Evolutionary conservation across 352 stramenopile genomes (phyloP).

Genomic region (Halophytophthora batemanensis): DNA sequence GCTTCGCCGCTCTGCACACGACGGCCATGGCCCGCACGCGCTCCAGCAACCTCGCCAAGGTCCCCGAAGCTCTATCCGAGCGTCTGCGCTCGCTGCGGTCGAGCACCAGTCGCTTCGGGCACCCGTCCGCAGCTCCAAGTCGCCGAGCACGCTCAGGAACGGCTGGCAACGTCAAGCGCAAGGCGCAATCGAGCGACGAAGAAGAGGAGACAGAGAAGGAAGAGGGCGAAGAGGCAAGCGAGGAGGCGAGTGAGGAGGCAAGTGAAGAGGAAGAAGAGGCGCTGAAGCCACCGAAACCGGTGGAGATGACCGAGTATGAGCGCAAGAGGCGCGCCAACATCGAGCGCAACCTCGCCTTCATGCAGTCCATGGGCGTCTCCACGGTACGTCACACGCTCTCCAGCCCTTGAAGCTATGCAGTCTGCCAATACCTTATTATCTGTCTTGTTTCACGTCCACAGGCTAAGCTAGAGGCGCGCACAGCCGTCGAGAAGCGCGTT

Average conservation of each 20-base stretch:
- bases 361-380: slow-evolving; percentile 79
- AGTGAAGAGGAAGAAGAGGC: slow-evolving; percentile 9
- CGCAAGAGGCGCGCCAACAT: slow-evolving; percentile 82
- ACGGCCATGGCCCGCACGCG: slow-evolving; percentile 23
- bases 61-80: slow-evolving; percentile 8
- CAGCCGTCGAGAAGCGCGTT: slow-evolving; percentile 20
- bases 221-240: neutral
- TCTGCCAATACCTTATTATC: neutral
- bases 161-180: neutral
- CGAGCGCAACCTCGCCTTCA: slow-evolving; percentile 79
- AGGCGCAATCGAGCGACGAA: neutral
- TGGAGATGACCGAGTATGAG: slow-evolving; percentile 70
- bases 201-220: slow-evolving; percentile 2
- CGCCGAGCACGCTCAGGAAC: slow-evolving; percentile 6
- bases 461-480: slow-evolving; percentile 67
- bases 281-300: neutral
- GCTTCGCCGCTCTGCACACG: neutral
- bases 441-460: slow-evolving; percentile 4
- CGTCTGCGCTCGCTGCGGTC: slow-evolving; percentile 20
- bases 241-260: no score
- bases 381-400: slow-evolving; percentile 31
- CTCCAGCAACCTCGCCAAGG: slow-evolving; percentile 10
- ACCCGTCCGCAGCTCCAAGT: slow-evolving; percentile 13
- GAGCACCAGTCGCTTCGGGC: slow-evolving; percentile 10
- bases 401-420: neutral